Percentiles rank a stretch among this genome's conserved stretches.
Conservation (phyloP, 169 alveolate species). For the Pseudocohnilembus persalinus region DNA sequence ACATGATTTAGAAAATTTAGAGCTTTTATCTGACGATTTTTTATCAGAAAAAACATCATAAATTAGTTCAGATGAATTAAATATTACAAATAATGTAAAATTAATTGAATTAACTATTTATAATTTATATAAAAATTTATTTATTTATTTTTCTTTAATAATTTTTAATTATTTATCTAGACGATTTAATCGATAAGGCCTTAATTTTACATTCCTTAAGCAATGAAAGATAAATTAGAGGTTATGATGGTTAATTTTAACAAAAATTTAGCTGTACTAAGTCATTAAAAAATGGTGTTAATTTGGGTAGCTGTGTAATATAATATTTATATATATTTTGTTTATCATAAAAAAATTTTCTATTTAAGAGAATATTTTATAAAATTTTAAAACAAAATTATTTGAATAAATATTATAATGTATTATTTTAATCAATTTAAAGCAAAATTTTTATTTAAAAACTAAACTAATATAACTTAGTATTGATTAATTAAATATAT, state of each 20-base stretch:
- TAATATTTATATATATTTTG: too few species aligned
- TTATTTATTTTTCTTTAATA: too few species aligned
- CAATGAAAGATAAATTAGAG: background rate
- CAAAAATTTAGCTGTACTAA: background rate
- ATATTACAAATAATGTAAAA: background rate
- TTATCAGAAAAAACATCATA: background rate
- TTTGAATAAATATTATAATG: too few species aligned
- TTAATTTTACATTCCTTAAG: background rate
- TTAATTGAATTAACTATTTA: background rate
- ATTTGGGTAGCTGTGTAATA: background rate
- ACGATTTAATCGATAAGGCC: background rate
- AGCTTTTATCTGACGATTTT: background rate
- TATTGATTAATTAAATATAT: too few species aligned
- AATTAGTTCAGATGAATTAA: background rate
- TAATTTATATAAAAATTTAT: too few species aligned
- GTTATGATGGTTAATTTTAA: background rate
- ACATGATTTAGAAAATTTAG: background rate
- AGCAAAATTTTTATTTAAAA: too few species aligned
- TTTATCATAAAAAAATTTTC: too few species aligned
- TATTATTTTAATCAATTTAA: too few species aligned
- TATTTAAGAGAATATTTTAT: too few species aligned
- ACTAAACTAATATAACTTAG: too few species aligned
- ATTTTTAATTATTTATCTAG: too few species aligned
- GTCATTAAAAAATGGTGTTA: background rate
- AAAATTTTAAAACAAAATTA: too few species aligned